Evolutionary conservation across 805 yeast species (phyloP).

Genomic region (Candida arabinofermentans): DNA sequence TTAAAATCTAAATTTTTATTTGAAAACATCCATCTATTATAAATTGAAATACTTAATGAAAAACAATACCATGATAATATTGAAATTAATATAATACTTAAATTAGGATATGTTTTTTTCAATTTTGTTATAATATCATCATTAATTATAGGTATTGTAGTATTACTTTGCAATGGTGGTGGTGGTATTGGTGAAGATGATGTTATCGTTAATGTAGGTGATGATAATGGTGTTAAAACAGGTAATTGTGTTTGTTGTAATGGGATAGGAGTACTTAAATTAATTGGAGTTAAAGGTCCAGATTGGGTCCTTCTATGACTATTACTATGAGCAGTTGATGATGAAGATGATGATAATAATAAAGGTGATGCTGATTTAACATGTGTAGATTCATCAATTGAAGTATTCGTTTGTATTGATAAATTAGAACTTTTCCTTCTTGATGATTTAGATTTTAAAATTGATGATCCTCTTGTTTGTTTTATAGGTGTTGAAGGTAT

Average conservation of each 20-base stretch:
- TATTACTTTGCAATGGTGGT: too few relatives aligned
- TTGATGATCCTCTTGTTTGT: not conserved
- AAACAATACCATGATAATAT: conserved; percentile 58
- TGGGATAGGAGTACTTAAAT: not conserved
- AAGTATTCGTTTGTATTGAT: not conserved
- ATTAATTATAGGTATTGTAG: too few relatives aligned
- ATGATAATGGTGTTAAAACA: not conserved
- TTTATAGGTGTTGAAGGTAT: not conserved
- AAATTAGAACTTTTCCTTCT: not conserved
- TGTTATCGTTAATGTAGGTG: too few relatives aligned
- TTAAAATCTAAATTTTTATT: conserved; percentile 63
- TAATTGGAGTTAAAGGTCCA: not conserved
- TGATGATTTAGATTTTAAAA: not conserved
- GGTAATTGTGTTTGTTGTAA: not conserved
- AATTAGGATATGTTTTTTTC: conserved; percentile 23
- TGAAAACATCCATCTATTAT: conserved; percentile 98
- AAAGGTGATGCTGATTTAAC: not conserved
- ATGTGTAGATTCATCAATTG: not conserved
- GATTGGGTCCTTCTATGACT: conserved; percentile 15
- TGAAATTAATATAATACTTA: conserved; percentile 24
- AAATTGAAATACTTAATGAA: conserved; percentile 66
- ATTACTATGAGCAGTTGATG: not conserved
- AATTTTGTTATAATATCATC: conserved; percentile 7
- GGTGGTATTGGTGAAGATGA: not conserved
- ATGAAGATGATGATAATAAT: not conserved